Conservation (phyloP, 2,329 filamentous ascomycete species). For the Diaporthe longicolla region DNA sequence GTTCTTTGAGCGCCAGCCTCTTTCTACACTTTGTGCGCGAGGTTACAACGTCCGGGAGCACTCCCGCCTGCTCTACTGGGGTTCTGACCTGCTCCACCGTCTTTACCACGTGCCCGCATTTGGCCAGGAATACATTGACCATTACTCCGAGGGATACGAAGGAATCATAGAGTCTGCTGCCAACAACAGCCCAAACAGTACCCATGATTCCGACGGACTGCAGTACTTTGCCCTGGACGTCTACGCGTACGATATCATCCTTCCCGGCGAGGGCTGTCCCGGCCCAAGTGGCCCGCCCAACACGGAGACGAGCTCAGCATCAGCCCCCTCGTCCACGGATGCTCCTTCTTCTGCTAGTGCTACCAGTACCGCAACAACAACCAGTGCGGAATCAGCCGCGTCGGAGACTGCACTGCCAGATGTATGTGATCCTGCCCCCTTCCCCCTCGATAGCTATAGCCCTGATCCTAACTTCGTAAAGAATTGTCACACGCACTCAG, state of each 20-base stretch:
- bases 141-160: slow-evolving; percentile 72
- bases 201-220: slow-evolving; percentile 72
- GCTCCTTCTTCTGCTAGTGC: slow-evolving; percentile 9
- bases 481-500: slow-evolving; percentile 23
- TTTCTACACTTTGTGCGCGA: slow-evolving; percentile 71
- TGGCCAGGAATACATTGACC: slow-evolving; percentile 71
- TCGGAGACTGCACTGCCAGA: slow-evolving; percentile 20
- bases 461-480: not conserved
- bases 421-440: not conserved
- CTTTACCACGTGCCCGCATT: slow-evolving; percentile 74
- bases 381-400: not conserved
- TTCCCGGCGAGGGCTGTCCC: slow-evolving; percentile 73
- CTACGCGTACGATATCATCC: slow-evolving; percentile 75
- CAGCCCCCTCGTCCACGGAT: not conserved
- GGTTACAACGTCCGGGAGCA: slow-evolving; percentile 73
- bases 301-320: not conserved
- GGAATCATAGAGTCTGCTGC: slow-evolving; percentile 67
- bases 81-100: slow-evolving; percentile 76
- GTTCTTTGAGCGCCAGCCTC: slow-evolving; percentile 68
- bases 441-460: too few relatives aligned
- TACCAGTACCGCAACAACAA: not conserved
- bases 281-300: slow-evolving; percentile 51
- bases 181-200: slow-evolving; percentile 61
- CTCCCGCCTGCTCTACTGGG: slow-evolving; percentile 74
- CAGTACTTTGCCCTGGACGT: slow-evolving; percentile 79